Evolutionary conservation across 73 alveolate genomes (phyloP), one percentile per base, ranked within the genome.

Genomic region (Paramecium biaurelia): DNA sequence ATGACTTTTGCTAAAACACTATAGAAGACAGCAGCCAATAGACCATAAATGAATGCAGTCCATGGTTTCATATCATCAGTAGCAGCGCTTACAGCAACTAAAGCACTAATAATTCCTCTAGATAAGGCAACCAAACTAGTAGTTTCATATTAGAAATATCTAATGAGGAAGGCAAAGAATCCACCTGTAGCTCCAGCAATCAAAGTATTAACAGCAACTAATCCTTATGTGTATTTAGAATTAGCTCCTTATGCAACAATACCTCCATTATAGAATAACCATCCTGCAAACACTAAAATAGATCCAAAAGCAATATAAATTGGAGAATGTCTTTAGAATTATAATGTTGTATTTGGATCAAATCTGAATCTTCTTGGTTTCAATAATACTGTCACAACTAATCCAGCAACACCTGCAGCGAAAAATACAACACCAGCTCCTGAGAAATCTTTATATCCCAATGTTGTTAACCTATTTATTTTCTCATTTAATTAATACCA

Each of bases 181-280:
- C 90, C 90, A 9, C 90, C 90, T 5, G 74, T 24, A n/a, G 90
- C 70, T 10, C 90, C 90, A 43, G 90, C 90, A 79, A 79, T 42
- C 70, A 79, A 41, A 24, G 90, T 43, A 23, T 79, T 79, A 12
- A 79, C 90, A 43, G 47, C 42, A 8, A 79, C 74, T 21, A 79
- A 41, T 43, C 76, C 90, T 79, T 47, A 23, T 2, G 76, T 47
- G 26, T 79, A 38, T 42, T 32, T 23, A 11, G 45, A 1, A 34
- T 47, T 21, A 37, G 47, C 70, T 79, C 90, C 90, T 42, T 26
- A 32, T 3, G 70, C 42, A 23, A 43, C 90, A 12, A 43, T 4
- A 79, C 76, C 72, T 3, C 76, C 90, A 79, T 43, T 47, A 18
- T 79, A 79, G 56, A 47, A 41, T 14, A 79, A 14, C 90, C 70